These are phyloP conservation scores for Reticulascus tulasneorum DNA, from an alignment of 2,329 filamentous ascomycete genomes.

Conservation along the genomic window DNA sequence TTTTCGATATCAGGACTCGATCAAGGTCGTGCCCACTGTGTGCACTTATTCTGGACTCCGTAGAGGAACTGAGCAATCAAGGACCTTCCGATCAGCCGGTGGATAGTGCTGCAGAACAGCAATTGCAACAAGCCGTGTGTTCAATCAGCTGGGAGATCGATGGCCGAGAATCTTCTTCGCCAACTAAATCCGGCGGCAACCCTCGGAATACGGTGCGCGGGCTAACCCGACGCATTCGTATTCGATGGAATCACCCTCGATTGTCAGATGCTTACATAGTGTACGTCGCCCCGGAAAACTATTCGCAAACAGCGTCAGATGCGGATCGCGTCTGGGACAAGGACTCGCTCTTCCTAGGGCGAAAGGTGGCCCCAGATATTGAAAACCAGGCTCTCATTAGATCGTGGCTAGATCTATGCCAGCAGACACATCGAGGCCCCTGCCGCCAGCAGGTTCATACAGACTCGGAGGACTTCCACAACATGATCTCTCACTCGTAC, in stretches of 20 bases:
- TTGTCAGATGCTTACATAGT: conserved; percentile 2
- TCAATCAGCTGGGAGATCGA: conserved; percentile 8
- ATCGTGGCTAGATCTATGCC: conserved; percentile 6
- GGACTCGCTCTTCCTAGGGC: conserved; percentile 4
- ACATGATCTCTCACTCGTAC: conserved; percentile 5
- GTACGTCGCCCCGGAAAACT: conserved; percentile 1
- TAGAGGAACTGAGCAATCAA: neutral
- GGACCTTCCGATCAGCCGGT: neutral
- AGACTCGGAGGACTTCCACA: neutral
- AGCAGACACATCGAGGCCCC: neutral
- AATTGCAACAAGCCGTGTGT: neutral
- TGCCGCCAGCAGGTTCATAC: neutral
- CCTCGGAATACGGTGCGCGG: conserved; percentile 3
- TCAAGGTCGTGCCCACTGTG: conserved; percentile 1
- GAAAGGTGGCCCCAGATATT: conserved; percentile 1
- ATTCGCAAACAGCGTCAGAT: neutral
- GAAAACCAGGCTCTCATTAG: conserved; percentile 6
- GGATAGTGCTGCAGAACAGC: neutral
- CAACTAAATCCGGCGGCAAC: neutral
- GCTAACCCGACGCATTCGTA: conserved; percentile 2
- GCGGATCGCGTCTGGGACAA: conserved; percentile 6
- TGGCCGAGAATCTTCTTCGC: conserved; percentile 1
- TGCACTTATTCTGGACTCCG: conserved; percentile 3
- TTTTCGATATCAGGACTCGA: neutral
- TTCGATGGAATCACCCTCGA: neutral